Evolutionary conservation across 2,329 filamentous ascomycete genomes (phyloP).

Genomic region (Scleromitrula shiraiana): DNA sequence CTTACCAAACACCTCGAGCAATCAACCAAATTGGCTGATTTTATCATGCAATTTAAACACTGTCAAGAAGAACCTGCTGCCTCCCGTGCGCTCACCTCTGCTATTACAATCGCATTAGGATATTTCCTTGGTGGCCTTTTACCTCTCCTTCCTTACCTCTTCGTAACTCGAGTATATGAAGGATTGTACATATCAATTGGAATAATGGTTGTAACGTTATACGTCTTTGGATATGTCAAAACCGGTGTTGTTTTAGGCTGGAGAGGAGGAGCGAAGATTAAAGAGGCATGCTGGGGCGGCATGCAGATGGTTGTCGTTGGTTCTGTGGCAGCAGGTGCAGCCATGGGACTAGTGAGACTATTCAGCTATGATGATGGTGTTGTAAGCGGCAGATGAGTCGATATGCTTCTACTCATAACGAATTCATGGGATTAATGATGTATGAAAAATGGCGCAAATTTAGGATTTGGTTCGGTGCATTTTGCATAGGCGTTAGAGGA

Average conservation of each 20-base stretch:
- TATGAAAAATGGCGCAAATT: background rate
- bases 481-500: background rate
- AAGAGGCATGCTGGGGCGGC: conserved; percentile 27
- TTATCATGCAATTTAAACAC: conserved; percentile 34
- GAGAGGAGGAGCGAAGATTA: conserved; percentile 22
- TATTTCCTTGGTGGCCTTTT: conserved; percentile 51
- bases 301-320: conserved; percentile 36
- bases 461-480: background rate
- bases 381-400: conserved; percentile 5
- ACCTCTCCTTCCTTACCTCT: conserved; percentile 48
- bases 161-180: conserved; percentile 35
- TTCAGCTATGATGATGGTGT: conserved; percentile 21
- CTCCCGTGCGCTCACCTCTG: conserved; percentile 34
- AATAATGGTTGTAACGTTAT: conserved; percentile 52
- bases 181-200: conserved; percentile 51
- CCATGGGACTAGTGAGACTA: conserved; percentile 33
- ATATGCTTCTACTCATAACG: background rate
- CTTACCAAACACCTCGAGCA: conserved; percentile 30
- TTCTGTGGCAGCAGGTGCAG: conserved; percentile 31
- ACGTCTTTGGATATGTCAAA: conserved; percentile 59
- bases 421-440: background rate
- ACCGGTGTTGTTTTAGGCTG: conserved; percentile 42
- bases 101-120: conserved; percentile 45
- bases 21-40: conserved; percentile 30
- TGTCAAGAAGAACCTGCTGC: conserved; percentile 25